Conservation (phyloP, 768 basidiomycete genomes). For the Tephrocybe sp. region DNA sequence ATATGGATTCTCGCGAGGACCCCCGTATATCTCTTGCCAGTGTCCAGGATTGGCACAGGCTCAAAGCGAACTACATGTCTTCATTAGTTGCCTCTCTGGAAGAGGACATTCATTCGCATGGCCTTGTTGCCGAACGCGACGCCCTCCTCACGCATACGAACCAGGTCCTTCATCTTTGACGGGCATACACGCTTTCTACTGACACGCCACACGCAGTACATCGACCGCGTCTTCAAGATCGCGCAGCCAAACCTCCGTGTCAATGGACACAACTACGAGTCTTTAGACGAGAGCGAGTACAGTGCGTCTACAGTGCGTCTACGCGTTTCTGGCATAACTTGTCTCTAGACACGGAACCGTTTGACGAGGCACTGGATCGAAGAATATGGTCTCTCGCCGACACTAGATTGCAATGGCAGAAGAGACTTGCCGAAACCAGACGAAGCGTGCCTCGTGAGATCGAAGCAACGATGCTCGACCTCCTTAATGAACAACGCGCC, state of each 20-base stretch:
- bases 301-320: slow-evolving; percentile 31
- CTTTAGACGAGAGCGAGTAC: slow-evolving; percentile 54
- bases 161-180: slow-evolving; percentile 35
- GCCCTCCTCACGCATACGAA: slow-evolving; percentile 49
- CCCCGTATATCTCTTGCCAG: slow-evolving; percentile 63
- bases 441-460: slow-evolving; percentile 61
- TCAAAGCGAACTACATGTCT: slow-evolving; percentile 52
- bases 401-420: slow-evolving; percentile 74
- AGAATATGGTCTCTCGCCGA: slow-evolving; percentile 80
- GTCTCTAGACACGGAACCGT: slow-evolving; percentile 66
- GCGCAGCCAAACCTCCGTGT: slow-evolving; percentile 74
- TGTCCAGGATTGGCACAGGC: slow-evolving; percentile 64
- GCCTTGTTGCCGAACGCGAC: slow-evolving; percentile 43
- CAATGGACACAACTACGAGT: slow-evolving; percentile 76
- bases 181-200: slow-evolving; percentile 4
- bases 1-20: slow-evolving; percentile 43
- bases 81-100: slow-evolving; percentile 48
- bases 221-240: slow-evolving; percentile 60
- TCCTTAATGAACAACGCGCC: slow-evolving; percentile 30
- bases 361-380: slow-evolving; percentile 85
- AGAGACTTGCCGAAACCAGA: slow-evolving; percentile 65
- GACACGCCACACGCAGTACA: slow-evolving; percentile 41
- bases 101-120: slow-evolving; percentile 40
- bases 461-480: slow-evolving; percentile 30
- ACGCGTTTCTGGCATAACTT: neutral